Evolutionary conservation across 2,329 filamentous ascomycete species (phyloP).

Genomic region (Sclerotinia minor): DNA sequence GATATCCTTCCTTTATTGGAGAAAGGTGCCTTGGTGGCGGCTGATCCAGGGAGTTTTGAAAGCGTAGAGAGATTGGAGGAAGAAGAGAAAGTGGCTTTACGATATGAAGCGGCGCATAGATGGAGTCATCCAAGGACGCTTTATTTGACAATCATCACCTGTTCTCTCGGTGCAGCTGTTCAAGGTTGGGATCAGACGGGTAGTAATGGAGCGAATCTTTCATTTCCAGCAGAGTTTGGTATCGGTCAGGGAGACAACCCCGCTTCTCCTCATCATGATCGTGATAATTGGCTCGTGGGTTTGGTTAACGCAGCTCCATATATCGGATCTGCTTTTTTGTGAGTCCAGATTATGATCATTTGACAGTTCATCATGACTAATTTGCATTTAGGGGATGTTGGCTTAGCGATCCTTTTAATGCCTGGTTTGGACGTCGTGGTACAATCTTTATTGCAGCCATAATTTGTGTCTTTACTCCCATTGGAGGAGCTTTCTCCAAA

Average conservation of each 20-base stretch:
- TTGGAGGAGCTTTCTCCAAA: slow-evolving; percentile 59
- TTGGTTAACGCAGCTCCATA: slow-evolving; percentile 58
- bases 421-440: slow-evolving; percentile 64
- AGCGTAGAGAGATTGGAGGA: slow-evolving; percentile 59
- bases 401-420: slow-evolving; percentile 65
- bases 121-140: slow-evolving; percentile 64
- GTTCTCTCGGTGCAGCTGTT: slow-evolving; percentile 67
- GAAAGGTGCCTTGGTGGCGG: slow-evolving; percentile 73
- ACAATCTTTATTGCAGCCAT: slow-evolving; percentile 77
- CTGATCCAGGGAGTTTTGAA: slow-evolving; percentile 65
- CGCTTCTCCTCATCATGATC: slow-evolving; percentile 14
- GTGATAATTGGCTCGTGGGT: slow-evolving; percentile 53
- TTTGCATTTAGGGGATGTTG: slow-evolving; percentile 56
- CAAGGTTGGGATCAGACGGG: slow-evolving; percentile 44
- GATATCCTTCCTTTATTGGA: slow-evolving; percentile 60
- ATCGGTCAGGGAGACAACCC: slow-evolving; percentile 44
- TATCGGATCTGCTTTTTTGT: slow-evolving; percentile 49
- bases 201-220: slow-evolving; percentile 50
- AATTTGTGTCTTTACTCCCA: slow-evolving; percentile 51
- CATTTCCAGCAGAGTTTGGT: slow-evolving; percentile 51
- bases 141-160: slow-evolving; percentile 66
- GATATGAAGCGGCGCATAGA: slow-evolving; percentile 64
- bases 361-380: slow-evolving; percentile 37
- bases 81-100: slow-evolving; percentile 59
- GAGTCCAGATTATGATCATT: slow-evolving; percentile 27